A percentile compares a stretch with the other conserved stretches of the same genome.
phyloP scores from a whole-genome alignment of 345 rosid genomes.

The Melaleuca alternifolia region DNA sequence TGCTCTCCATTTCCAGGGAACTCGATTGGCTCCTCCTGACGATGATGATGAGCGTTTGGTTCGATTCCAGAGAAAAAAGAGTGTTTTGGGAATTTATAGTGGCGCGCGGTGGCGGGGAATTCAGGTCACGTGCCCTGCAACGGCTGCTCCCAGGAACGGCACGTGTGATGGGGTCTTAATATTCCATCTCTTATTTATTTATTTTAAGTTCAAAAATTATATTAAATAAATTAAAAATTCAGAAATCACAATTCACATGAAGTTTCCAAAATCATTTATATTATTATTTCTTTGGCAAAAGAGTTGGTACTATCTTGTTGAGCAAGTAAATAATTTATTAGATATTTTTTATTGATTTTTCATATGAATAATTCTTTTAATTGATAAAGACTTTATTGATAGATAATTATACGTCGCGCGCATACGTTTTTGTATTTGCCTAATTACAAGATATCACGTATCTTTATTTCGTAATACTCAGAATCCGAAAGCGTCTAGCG shows the following conservation, averaged over 20 bases:
- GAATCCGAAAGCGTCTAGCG: rapidly evolving
- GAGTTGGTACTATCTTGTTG: neutral
- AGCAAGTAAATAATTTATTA: neutral
- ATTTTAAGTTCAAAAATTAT: neutral
- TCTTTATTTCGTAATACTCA: neutral
- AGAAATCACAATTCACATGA: no score
- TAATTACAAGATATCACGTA: neutral
- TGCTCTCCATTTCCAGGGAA: constrained; percentile 13
- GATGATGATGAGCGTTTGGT: neutral
- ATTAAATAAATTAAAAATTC: no score
- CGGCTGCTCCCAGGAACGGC: neutral
- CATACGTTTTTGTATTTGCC: neutral
- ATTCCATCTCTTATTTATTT: neutral
- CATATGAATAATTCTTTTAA: neutral
- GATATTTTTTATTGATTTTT: no score
- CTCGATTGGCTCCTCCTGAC: neutral
- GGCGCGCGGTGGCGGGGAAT: neutral
- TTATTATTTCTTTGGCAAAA: no score
- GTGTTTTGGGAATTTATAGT: neutral
- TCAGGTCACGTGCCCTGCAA: neutral
- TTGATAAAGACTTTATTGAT: no score
- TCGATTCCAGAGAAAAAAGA: neutral
- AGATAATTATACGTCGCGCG: neutral
- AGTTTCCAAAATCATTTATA: no score
- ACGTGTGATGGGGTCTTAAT: neutral